These are phyloP conservation scores for Hypoxylon sp. DNA, from an alignment of 2,329 filamentous ascomycete genomes.

Conservation along the genomic window DNA sequence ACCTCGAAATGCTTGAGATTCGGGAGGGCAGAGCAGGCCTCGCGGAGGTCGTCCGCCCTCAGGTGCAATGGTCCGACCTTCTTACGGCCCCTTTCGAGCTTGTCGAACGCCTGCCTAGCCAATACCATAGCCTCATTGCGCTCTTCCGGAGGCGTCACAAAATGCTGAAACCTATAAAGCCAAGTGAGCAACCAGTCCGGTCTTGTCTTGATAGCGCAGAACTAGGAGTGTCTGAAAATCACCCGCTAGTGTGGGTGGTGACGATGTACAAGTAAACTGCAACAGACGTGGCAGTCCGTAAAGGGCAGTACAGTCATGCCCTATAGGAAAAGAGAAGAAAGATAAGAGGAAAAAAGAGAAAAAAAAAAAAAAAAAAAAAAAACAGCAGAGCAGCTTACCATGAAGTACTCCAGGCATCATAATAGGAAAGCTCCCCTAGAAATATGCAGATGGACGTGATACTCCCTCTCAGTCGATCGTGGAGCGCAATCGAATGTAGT, in stretches of 20 bases:
- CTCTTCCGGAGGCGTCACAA: conserved; percentile 49
- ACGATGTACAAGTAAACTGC: conserved; percentile 13
- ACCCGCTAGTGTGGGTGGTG: conserved; percentile 1
- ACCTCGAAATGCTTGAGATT: conserved; percentile 52
- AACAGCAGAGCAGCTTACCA: conserved; percentile 35
- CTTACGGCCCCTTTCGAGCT: conserved; percentile 47
- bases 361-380: not conserved
- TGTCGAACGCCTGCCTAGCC: conserved; percentile 50
- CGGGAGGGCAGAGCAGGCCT: conserved; percentile 51
- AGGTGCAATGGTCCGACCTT: conserved; percentile 48
- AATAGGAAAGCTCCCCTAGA: conserved; percentile 53
- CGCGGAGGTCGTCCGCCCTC: conserved; percentile 48
- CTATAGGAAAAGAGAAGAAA: not conserved
- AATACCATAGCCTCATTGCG: conserved; percentile 47
- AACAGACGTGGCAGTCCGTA: conserved; percentile 3
- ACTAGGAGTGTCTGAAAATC: conserved; percentile 3
- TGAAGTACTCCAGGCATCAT: conserved; percentile 47
- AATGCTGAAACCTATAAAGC: conserved; percentile 48
- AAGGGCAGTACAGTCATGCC: not conserved
- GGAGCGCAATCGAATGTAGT: conserved; percentile 53
- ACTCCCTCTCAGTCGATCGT: conserved; percentile 51
- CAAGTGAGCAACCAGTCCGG: conserved; percentile 24
- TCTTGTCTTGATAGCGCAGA: not conserved
- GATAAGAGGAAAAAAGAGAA: too few relatives aligned
- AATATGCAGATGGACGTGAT: conserved; percentile 57